phyloP scores from a whole-genome alignment of 768 basidiomycete species.

The Naganishia vishniacii region DNA sequence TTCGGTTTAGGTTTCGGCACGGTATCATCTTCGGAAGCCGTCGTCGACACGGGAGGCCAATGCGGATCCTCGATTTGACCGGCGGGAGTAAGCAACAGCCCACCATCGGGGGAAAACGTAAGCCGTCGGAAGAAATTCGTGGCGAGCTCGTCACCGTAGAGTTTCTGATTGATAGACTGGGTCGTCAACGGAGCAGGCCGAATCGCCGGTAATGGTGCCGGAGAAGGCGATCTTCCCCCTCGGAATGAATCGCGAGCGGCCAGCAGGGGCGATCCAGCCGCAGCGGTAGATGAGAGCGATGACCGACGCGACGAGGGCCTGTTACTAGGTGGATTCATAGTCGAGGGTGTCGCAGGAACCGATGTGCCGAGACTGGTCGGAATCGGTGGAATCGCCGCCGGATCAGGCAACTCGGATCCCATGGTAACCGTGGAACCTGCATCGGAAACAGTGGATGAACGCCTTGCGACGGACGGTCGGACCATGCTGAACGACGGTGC shows the following conservation, averaged over 20 bases:
- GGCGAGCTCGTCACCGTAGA: constrained; percentile 92
- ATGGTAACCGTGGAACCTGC: constrained; percentile 59
- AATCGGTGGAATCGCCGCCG: constrained; percentile 48
- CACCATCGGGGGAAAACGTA: constrained; percentile 91
- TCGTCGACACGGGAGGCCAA: constrained; percentile 42
- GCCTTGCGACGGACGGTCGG: constrained; percentile 56
- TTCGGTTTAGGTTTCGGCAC: constrained; percentile 42
- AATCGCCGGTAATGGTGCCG: constrained; percentile 77
- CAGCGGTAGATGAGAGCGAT: constrained; percentile 44
- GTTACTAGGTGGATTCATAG: constrained; percentile 44
- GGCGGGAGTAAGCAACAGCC: constrained; percentile 85
- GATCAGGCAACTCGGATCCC: constrained; percentile 58
- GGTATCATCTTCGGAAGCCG: constrained; percentile 21
- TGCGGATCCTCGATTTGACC: constrained; percentile 94
- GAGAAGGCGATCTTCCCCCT: constrained; percentile 43
- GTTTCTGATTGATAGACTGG: constrained; percentile 56
- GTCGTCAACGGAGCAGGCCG: constrained; percentile 56
- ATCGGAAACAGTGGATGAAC: constrained; percentile 72
- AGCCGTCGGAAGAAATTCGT: constrained; percentile 93
- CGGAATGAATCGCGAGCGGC: constrained; percentile 34
- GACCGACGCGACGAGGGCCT: constrained; percentile 42
- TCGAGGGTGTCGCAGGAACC: constrained; percentile 41
- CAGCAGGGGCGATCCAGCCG: constrained; percentile 39
- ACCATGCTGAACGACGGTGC: constrained; percentile 43
- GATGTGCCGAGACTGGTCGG: constrained; percentile 26